Evolutionary conservation across 78 protist species (phyloP).

Genomic region (Dictyostelium firmibasis): DNA sequence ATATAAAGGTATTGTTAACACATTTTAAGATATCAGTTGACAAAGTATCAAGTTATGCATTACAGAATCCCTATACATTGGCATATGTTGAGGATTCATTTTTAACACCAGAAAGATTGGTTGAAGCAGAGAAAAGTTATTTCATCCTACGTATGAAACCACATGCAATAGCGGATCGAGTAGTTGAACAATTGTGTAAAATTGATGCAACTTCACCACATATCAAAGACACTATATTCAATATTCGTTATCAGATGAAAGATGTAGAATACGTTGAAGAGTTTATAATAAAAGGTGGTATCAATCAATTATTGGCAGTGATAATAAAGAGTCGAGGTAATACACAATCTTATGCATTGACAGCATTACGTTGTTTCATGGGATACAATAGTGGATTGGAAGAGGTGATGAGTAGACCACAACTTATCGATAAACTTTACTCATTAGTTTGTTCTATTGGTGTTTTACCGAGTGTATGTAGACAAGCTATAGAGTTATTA

Average conservation of each 20-base stretch:
- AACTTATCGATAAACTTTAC: slow-evolving; percentile 42
- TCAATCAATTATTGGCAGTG: slow-evolving; percentile 44
- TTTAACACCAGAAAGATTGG: slow-evolving; percentile 45
- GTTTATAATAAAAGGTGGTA: slow-evolving; percentile 74
- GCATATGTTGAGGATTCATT: slow-evolving; percentile 47
- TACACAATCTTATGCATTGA: slow-evolving; percentile 68
- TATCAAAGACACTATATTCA: slow-evolving; percentile 61
- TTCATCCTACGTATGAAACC: slow-evolving; percentile 66
- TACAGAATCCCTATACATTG: slow-evolving; percentile 28
- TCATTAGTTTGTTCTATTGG: slow-evolving; percentile 4
- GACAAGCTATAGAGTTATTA: slow-evolving; percentile 69
- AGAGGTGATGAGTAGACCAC: slow-evolving; percentile 71
- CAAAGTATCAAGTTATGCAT: slow-evolving; percentile 22
- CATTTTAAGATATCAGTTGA: slow-evolving; percentile 66
- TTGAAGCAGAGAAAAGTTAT: slow-evolving; percentile 47
- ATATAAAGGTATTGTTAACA: slow-evolving; percentile 42
- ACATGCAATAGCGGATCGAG: slow-evolving; percentile 64
- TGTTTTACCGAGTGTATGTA: slow-evolving; percentile 53
- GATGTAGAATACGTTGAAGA: slow-evolving; percentile 77
- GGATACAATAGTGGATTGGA: slow-evolving; percentile 73
- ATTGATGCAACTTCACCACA: slow-evolving; percentile 32
- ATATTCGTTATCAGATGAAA: slow-evolving; percentile 68
- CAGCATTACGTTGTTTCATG: slow-evolving; percentile 80
- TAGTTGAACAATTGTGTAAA: slow-evolving; percentile 18
- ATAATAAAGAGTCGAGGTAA: slow-evolving; percentile 70